Evolutionary conservation across 1,284 basidiomycete genomes (phyloP), one percentile per base, ranked within the genome.

Genomic region (Ceratobasidium sp.): DNA sequence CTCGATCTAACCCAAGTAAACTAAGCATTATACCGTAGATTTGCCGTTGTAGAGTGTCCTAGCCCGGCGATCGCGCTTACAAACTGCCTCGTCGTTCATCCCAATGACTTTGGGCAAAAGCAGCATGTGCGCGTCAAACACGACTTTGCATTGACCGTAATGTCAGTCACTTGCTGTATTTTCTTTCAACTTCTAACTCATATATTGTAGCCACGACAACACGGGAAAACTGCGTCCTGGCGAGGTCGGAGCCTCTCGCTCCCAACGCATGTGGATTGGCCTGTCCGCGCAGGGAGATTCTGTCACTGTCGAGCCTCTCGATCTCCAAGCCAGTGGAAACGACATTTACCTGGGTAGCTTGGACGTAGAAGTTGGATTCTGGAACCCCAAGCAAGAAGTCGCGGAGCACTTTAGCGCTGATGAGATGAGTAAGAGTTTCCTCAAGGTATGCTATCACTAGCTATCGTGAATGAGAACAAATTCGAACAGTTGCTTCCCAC

Each of bases 211-310:
- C 71, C 91, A 93, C 78, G 94, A 96, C 81, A 90, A 91, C 78
- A 92, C 93, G 0, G 89, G 90, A 0, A 90, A 89, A 77, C 82
- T 96, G 0, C 83, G 84, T 8, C 88, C 88, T 1, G 90, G 92
- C 7, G 84, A 86, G 13, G 87, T 96, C 37, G 95, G 91, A 19
- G 89, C 90, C 29, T 90, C 91, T 49, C 86, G 88, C n/a, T 81
- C 88, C 67, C 92, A 94, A 79, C 89, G 96, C 29, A 90, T 93
- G 84, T 98, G 95, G 95, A 91, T 97, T 51, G 91, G 91, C 5
- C 87, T 96, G 15, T 95, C 95, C 7, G 84, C 92, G 46, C 84
- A 87, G 11, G 95, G 95, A 0, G 96, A 97, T 82, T 82, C 87
- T 29, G 92, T 95, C 65, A 88, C 91, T 22, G 86, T 96, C 68